Evolutionary conservation across 2,329 filamentous ascomycete species (phyloP).

Genomic region (Pezizomycotina sp.): DNA sequence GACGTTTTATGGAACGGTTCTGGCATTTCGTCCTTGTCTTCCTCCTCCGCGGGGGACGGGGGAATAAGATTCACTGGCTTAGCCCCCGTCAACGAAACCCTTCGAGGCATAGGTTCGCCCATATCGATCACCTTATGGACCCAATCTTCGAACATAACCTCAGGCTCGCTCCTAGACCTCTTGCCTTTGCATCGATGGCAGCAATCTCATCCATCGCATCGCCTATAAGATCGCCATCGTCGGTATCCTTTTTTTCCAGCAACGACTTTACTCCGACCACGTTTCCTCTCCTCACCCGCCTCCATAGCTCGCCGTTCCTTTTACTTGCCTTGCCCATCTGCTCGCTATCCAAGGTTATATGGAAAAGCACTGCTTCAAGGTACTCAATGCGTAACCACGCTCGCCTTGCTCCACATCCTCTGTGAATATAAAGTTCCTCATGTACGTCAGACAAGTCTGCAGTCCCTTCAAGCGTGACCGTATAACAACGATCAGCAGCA

Average conservation of each 20-base stretch:
- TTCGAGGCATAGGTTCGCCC: too few species aligned
- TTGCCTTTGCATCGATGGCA: slow-evolving; percentile 15
- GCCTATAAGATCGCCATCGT: neutral
- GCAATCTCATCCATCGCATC: slow-evolving; percentile 8
- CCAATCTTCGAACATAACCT: too few species aligned
- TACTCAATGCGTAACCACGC: slow-evolving; percentile 88
- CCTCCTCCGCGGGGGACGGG: too few species aligned
- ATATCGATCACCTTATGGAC: too few species aligned
- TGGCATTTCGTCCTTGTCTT: too few species aligned
- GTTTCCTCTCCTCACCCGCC: slow-evolving; percentile 63
- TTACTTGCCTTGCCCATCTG: slow-evolving; percentile 69
- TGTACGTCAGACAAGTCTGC: slow-evolving; percentile 79
- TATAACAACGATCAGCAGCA: slow-evolving; percentile 83
- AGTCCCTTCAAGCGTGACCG: slow-evolving; percentile 73
- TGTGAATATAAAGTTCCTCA: slow-evolving; percentile 93
- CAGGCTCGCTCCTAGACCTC: too few species aligned
- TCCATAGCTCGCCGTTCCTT: slow-evolving; percentile 74
- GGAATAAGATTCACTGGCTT: too few species aligned
- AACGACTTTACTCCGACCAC: slow-evolving; percentile 58
- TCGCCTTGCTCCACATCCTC: slow-evolving; percentile 95
- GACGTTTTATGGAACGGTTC: too few species aligned
- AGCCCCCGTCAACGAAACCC: too few species aligned
- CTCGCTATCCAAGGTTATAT: slow-evolving; percentile 66
- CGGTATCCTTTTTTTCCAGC: slow-evolving; percentile 41
- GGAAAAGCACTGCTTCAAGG: slow-evolving; percentile 83